A percentile compares a stretch with the other conserved stretches of the same genome.
phyloP scores from a whole-genome alignment of 1,139 yeast species.

The Candida dubliniensis region DNA sequence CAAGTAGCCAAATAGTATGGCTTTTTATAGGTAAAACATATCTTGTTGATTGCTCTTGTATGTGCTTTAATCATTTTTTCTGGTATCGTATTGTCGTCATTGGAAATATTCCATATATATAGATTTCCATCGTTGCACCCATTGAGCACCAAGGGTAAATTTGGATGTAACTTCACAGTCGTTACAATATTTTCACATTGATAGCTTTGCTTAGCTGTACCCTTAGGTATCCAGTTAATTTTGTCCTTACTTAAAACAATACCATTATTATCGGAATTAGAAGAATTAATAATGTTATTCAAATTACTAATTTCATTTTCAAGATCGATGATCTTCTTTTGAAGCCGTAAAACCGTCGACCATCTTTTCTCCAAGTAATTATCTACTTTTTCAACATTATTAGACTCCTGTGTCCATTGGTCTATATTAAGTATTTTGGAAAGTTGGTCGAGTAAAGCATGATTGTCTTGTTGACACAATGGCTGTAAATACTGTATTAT shows the following conservation, averaged over 20 bases:
- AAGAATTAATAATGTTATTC: conserved; percentile 27
- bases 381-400: conserved; percentile 33
- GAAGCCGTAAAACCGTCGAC: conserved; percentile 82
- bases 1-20: conserved; percentile 52
- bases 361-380: conserved; percentile 78
- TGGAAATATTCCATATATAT: conserved; percentile 65
- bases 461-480: conserved; percentile 16
- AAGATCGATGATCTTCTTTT: conserved; percentile 66
- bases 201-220: conserved; percentile 46
- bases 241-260: conserved; percentile 29
- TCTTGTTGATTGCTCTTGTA: conserved; percentile 63
- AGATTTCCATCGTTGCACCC: conserved; percentile 78
- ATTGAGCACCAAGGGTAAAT: conserved; percentile 60
- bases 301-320: conserved; percentile 45
- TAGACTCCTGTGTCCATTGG: not conserved
- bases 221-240: conserved; percentile 69
- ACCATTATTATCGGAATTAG: conserved; percentile 7
- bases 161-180: conserved; percentile 71
- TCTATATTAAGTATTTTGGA: conserved; percentile 13
- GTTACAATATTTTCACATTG: conserved; percentile 60
- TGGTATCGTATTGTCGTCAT: conserved; percentile 60
- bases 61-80: conserved; percentile 73
- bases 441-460: conserved; percentile 14
- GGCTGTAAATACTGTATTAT: conserved; percentile 55
- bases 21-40: conserved; percentile 29